Evolutionary conservation across 805 yeast genomes (phyloP).

Genomic region (Metschnikowia noctiluminum): DNA sequence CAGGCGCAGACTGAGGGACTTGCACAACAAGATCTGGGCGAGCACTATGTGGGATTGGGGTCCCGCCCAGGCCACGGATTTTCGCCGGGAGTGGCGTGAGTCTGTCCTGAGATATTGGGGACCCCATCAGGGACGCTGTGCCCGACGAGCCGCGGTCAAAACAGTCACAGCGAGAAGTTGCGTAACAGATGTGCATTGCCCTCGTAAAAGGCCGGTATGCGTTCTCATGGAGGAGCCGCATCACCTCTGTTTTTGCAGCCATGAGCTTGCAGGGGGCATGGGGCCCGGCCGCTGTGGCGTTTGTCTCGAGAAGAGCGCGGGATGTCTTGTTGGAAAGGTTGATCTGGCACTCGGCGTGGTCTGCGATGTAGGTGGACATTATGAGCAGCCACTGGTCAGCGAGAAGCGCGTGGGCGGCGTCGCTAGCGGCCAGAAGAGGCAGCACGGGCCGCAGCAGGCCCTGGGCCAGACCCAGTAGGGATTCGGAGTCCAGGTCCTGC

Average conservation of each 20-base stretch:
- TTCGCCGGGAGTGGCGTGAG: neutral
- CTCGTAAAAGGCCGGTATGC: constrained; percentile 22
- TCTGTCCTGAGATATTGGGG: neutral
- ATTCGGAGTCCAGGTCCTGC: constrained; percentile 13
- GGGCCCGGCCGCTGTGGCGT: constrained; percentile 16
- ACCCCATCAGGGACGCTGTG: neutral
- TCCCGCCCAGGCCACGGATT: neutral
- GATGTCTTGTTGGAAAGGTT: constrained; percentile 43
- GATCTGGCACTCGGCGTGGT: constrained; percentile 46
- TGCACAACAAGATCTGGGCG: neutral
- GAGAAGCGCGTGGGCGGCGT: no score
- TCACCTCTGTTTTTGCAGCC: constrained; percentile 30
- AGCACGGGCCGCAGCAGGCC: no score
- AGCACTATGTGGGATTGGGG: neutral
- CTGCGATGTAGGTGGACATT: constrained; percentile 37
- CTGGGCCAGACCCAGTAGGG: no score
- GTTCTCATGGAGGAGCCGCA: constrained; percentile 34
- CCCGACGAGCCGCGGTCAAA: neutral
- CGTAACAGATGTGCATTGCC: neutral
- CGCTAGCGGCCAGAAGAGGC: no score
- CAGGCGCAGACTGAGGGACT: neutral
- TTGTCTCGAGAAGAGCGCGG: constrained; percentile 21
- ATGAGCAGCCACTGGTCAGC: constrained; percentile 37
- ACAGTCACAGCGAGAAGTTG: neutral
- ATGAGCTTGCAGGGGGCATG: constrained; percentile 27